These are phyloP conservation scores for Eucalyptus erythrocorys DNA, from an alignment of 345 rosid species.

Conservation along the genomic window DNA sequence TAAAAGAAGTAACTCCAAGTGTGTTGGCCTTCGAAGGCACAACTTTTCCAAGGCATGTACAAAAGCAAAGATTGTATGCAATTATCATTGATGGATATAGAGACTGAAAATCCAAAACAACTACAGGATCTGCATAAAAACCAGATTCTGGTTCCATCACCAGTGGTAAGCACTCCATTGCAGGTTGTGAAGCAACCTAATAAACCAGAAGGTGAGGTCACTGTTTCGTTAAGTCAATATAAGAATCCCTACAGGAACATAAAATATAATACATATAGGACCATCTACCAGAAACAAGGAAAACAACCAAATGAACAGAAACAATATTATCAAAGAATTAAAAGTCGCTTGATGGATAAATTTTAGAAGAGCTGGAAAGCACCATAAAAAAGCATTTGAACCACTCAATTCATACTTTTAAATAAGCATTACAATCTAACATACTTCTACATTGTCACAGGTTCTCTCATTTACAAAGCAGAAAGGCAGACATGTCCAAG, in stretches of 20 bases:
- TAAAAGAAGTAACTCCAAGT: slow-evolving; percentile 72
- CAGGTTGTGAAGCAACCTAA: slow-evolving; percentile 98
- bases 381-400: not conserved
- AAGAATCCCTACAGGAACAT: not conserved
- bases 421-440: not conserved
- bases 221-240: not conserved
- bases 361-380: not conserved
- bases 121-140: slow-evolving; percentile 84
- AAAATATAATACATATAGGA: not conserved
- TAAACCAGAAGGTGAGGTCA: not conserved
- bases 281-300: not conserved
- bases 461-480: not conserved
- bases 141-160: slow-evolving; percentile 99
- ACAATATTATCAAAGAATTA: not conserved
- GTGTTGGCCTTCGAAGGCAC: slow-evolving; percentile 48
- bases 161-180: slow-evolving; percentile 96
- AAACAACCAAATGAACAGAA: not conserved
- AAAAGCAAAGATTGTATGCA: slow-evolving; percentile 92
- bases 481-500: not conserved
- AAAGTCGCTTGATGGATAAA: not conserved
- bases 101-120: slow-evolving; percentile 96
- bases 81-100: slow-evolving; percentile 98
- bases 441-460: not conserved
- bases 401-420: not conserved
- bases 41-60: slow-evolving; percentile 87